Evolutionary conservation across 805 yeast species (phyloP).

Genomic region (Clavispora phyllophila): DNA sequence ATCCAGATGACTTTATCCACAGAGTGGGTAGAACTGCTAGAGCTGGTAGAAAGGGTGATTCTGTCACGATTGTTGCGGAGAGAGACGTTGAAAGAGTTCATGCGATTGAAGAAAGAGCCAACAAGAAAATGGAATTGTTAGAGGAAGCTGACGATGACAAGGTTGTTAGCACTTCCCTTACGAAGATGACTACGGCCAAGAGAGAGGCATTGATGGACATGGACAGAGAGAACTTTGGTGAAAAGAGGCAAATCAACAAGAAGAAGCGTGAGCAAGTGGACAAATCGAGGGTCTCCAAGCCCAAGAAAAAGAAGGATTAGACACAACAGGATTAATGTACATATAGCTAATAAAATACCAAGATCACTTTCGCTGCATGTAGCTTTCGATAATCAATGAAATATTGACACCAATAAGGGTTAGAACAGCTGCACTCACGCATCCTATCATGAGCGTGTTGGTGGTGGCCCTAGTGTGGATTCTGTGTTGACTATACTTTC

Average conservation of each 20-base stretch:
- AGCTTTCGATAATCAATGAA: conserved; percentile 18
- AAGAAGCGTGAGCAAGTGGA: conserved; percentile 23
- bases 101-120: conserved; percentile 82
- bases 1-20: conserved; percentile 94
- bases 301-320: neutral
- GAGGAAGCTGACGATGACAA: conserved; percentile 67
- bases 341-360: neutral
- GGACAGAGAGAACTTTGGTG: conserved; percentile 90
- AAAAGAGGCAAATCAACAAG: conserved; percentile 50
- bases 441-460: conserved; percentile 25
- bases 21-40: conserved; percentile 99
- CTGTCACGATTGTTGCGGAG: conserved; percentile 79
- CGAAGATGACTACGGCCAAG: conserved; percentile 72
- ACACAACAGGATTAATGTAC: neutral
- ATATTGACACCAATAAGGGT: conserved; percentile 33
- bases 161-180: conserved; percentile 69
- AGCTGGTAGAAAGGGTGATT: conserved; percentile 87
- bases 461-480: conserved; percentile 34
- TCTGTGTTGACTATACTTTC: conserved; percentile 38
- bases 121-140: conserved; percentile 72
- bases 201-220: conserved; percentile 89
- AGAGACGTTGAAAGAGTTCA: conserved; percentile 76
- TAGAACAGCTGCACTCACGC: conserved; percentile 30
- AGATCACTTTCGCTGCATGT: neutral
- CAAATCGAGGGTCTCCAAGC: neutral